Evolutionary conservation across 768 basidiomycete species (phyloP).

Genomic region (Mycena floridula): DNA sequence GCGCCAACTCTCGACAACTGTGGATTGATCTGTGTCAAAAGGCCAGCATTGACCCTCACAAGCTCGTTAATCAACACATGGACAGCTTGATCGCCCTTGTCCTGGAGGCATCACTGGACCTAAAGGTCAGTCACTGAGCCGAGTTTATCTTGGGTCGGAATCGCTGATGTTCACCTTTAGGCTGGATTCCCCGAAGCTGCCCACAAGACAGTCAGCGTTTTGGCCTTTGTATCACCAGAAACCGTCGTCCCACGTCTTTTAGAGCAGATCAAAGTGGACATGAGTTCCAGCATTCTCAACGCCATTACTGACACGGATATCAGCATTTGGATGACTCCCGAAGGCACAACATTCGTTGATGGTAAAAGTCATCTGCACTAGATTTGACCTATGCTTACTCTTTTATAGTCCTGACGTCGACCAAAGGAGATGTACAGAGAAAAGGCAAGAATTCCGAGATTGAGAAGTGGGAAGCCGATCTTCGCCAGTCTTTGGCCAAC

Average conservation of each 20-base stretch:
- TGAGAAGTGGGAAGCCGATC: conserved; percentile 91
- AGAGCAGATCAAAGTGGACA: conserved; percentile 56
- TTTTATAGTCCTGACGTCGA: conserved; percentile 52
- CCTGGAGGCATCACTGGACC: conserved; percentile 38
- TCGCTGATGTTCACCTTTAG: conserved; percentile 20
- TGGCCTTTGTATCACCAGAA: conserved; percentile 75
- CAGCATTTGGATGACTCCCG: conserved; percentile 82
- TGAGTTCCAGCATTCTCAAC: conserved; percentile 54
- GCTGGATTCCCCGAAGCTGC: conserved; percentile 58
- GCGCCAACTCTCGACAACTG: conserved; percentile 45
- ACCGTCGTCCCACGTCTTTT: conserved; percentile 64
- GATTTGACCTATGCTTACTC: not conserved
- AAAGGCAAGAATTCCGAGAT: conserved; percentile 90
- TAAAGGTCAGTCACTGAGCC: conserved; percentile 37
- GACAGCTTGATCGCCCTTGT: conserved; percentile 45
- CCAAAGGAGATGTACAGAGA: conserved; percentile 43
- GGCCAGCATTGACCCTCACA: conserved; percentile 59
- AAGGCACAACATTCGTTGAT: conserved; percentile 76
- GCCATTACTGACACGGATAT: conserved; percentile 67
- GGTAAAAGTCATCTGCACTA: conserved; percentile 34
- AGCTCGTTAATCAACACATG: conserved; percentile 44
- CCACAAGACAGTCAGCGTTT: conserved; percentile 66
- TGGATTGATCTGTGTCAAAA: conserved; percentile 85
- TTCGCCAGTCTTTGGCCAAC: conserved; percentile 76
- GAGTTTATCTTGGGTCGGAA: not conserved